Conservation (phyloP, 2,329 filamentous ascomycete genomes). For the Lecanicillium sp. region DNA sequence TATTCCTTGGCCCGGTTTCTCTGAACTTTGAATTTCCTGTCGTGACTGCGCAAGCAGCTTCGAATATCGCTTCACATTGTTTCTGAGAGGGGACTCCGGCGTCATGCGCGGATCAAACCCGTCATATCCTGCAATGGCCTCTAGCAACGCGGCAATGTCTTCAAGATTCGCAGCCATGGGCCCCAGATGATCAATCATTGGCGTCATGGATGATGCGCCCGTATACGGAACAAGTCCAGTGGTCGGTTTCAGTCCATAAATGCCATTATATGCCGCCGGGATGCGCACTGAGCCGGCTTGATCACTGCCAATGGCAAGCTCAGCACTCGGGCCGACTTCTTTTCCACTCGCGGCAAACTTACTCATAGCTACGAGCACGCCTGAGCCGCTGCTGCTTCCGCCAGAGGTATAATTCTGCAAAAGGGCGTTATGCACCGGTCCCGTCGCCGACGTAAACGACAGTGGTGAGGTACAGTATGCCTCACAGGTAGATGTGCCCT, state of each 20-base stretch:
- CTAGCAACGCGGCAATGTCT: conserved; percentile 28
- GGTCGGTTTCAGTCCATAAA: conserved; percentile 30
- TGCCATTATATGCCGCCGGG: conserved; percentile 20
- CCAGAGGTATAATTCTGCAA: conserved; percentile 18
- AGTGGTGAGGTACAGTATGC: conserved; percentile 20
- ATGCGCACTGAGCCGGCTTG: conserved; percentile 24
- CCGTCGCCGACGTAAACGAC: conserved; percentile 18
- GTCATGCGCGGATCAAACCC: conserved; percentile 33
- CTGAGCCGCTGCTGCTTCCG: conserved; percentile 24
- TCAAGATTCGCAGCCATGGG: conserved; percentile 31
- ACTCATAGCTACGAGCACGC: conserved; percentile 18
- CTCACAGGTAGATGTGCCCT: conserved; percentile 20
- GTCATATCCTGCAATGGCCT: conserved; percentile 34
- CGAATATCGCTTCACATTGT: conserved; percentile 26
- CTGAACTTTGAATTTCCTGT: conserved; percentile 7
- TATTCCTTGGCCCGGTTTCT: conserved; percentile 19
- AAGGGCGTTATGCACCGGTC: conserved; percentile 19
- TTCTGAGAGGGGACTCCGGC: conserved; percentile 26
- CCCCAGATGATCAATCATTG: conserved; percentile 36
- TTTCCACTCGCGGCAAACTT: not conserved
- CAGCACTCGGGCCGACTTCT: conserved; percentile 11
- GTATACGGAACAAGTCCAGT: conserved; percentile 36
- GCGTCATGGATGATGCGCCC: conserved; percentile 27
- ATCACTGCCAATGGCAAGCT: conserved; percentile 21
- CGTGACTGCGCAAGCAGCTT: conserved; percentile 11